Base-by-base conservation (phyloP, 1,284 basidiomycete genomes). In the Cutaneotrichosporon arboriforme region DNA sequence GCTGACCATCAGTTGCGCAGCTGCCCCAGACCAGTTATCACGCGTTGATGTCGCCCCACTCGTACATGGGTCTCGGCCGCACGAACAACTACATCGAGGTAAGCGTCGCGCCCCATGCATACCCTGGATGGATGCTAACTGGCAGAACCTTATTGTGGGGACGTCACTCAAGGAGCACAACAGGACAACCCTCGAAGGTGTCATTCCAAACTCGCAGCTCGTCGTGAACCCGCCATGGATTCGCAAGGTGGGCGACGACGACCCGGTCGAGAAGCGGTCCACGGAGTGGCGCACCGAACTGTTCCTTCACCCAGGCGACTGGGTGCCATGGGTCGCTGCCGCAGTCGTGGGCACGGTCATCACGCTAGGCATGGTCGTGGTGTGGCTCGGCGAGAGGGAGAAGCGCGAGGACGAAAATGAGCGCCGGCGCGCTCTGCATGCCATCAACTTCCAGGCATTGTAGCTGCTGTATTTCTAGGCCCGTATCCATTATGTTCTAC, bases 51-150 rank as follows among this genome's bases (percentile, higher is more conserved):
- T 87, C 90, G 1, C 94, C 96, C 0, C 97, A 97, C 68, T 84
- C 90, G 3, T 97, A 93, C 80, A 90, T 98, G 68, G 96, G 96
- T 1, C 84, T 99, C 2, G 96, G 96, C 0, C 83, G 96, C 40
- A 98, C 94, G n/a, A 99, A 99, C 77, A 99, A 99, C 74, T 99
- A 99, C 76, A 90, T 99, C 66, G 96, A 99, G 65, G 73, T 73
- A 41, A 64, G 78, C 66, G n/a, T 14, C 26, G 3, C 3, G 13
- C 4, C 20, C 21, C 4, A 22, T 2, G 4, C 10, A 15, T 33
- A 4, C 22, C 17, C n/a, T n/a, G n/a, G n/a, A n/a, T n/a, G n/a
- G 7, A n/a, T 9, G 21, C 37, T 54, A 22, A 49, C 23, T 4
- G 14, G 8, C 52, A 76, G 79, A 93, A 92, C 69, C 80, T 96